Evolutionary conservation across 1,284 basidiomycete genomes (phyloP), one percentile per base, ranked within the genome.

Genomic region (Earliella scabrosa): DNA sequence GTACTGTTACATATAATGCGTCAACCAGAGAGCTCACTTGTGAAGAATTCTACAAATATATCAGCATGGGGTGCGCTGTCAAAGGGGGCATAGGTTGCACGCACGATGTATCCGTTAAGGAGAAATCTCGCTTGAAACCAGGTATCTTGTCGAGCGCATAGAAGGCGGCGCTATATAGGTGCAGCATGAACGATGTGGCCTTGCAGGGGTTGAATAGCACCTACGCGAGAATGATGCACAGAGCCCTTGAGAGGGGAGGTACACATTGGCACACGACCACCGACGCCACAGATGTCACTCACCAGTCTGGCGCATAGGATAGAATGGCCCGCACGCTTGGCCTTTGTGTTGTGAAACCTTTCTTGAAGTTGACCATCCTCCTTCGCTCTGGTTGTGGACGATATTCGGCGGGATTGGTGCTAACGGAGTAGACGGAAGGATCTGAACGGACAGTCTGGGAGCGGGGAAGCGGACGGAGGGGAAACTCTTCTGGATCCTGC

Each of bases 121-220:
- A 94, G 73, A 97, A 97, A 52, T 86, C 82, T 52, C 96, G 79
- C 65, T 90, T 84, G 73, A 90, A 97, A 4, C 96, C 96, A 44
- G 87, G 77, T 2, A 94, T 79, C 23, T 80, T 76, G 67, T 93
- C 82, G 16, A 96, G 74, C 8, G 84, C 79, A 67, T 87, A 85
- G 68, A 93, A 88, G 1, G 85, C 64, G 1, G 77, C 82, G 49
- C 92, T 93, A 38, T 8, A 38, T 16, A 24, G 4, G 62, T 43
- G 11, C 21, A 6, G 13, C 7, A 10, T 24, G 14, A 5, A 11
- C 34, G 21, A 13, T 38, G 2, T 57, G 6, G 61, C 44, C 34
- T 50, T 52, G 54, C 43, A 5, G 45, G 32, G 20, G 14, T 50
- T 44, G 46, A 23, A n/a, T 8, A 20, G 31, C 32, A 80, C 88